Evolutionary conservation across 2,329 filamentous ascomycete species (phyloP).

Genomic region (Sordariomycetes sp.): DNA sequence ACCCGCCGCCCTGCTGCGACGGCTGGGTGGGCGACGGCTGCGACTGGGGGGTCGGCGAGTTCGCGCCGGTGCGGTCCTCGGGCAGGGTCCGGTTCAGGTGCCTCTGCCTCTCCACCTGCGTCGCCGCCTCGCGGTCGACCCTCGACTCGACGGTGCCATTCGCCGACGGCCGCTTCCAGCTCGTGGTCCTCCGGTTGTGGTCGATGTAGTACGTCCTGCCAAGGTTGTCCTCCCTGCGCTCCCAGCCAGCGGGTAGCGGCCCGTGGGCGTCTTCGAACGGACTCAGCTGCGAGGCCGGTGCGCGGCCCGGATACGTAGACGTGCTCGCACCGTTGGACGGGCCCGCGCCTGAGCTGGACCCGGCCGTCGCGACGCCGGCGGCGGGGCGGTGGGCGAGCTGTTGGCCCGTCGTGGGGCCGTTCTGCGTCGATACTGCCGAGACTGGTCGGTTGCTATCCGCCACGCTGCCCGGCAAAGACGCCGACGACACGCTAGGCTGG

Average conservation of each 20-base stretch:
- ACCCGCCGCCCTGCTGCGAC: not conserved
- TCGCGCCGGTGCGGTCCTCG: constrained; percentile 88
- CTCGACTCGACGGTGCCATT: constrained; percentile 60
- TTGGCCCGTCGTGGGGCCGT: constrained; percentile 24
- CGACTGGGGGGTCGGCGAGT: constrained; percentile 64
- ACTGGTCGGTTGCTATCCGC: constrained; percentile 11
- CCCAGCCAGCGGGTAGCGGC: constrained; percentile 84
- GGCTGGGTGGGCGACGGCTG: constrained; percentile 20
- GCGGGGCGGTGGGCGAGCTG: constrained; percentile 31
- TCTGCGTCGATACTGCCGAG: constrained; percentile 36
- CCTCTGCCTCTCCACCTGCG: constrained; percentile 80
- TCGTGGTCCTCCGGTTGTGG: constrained; percentile 92
- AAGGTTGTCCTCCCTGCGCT: constrained; percentile 86
- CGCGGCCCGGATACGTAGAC: not conserved
- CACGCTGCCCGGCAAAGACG: constrained; percentile 4
- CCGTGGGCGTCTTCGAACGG: constrained; percentile 96
- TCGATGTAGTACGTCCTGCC: constrained; percentile 97
- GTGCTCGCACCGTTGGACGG: not conserved
- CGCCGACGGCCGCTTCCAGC: constrained; percentile 81
- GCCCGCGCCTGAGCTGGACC: not conserved
- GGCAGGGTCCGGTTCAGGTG: constrained; percentile 94
- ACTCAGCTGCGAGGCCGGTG: constrained; percentile 43
- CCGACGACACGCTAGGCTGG: constrained; percentile 1
- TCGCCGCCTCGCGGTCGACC: constrained; percentile 75
- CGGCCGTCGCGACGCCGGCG: constrained; percentile 21